phyloP scores from a whole-genome alignment of 2,329 filamentous ascomycete species.

The Dothidotthia symphoricarpi region DNA sequence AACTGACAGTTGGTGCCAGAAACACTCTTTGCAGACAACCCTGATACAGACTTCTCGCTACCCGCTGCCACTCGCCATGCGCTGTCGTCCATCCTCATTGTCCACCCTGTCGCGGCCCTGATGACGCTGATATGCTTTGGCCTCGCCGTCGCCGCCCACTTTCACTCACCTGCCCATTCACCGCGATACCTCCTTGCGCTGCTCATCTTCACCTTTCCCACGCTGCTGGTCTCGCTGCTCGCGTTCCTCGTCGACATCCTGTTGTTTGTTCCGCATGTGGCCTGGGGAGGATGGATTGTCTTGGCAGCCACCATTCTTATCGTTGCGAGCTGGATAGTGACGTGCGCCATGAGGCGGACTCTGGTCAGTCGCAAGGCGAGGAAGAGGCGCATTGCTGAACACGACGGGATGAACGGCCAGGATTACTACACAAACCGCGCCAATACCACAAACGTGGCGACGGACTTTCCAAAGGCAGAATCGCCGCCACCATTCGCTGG shows the following conservation, averaged over 20 bases:
- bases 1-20: conserved; percentile 39
- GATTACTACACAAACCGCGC: conserved; percentile 69
- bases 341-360: conserved; percentile 91
- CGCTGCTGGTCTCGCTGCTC: conserved; percentile 77
- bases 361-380: conserved; percentile 89
- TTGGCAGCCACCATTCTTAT: conserved; percentile 85
- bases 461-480: conserved; percentile 51
- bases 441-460: conserved; percentile 24
- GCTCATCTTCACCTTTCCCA: conserved; percentile 82
- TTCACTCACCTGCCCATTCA: conserved; percentile 86
- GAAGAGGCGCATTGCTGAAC: conserved; percentile 86
- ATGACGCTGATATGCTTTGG: conserved; percentile 81
- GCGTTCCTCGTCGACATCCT: conserved; percentile 93
- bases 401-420: conserved; percentile 95
- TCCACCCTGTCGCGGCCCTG: conserved; percentile 87
- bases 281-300: conserved; percentile 93
- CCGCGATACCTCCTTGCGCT: conserved; percentile 81
- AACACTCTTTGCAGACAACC: conserved; percentile 48
- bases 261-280: conserved; percentile 88
- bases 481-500: conserved; percentile 53
- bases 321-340: conserved; percentile 76
- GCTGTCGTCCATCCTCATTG: conserved; percentile 84
- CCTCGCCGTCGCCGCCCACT: conserved; percentile 76
- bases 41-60: conserved; percentile 57
- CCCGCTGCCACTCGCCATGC: conserved; percentile 64